Evolutionary conservation across 768 basidiomycete species (phyloP), one percentile per base, ranked within the genome.

Genomic region (Artomyces pyxidatus): DNA sequence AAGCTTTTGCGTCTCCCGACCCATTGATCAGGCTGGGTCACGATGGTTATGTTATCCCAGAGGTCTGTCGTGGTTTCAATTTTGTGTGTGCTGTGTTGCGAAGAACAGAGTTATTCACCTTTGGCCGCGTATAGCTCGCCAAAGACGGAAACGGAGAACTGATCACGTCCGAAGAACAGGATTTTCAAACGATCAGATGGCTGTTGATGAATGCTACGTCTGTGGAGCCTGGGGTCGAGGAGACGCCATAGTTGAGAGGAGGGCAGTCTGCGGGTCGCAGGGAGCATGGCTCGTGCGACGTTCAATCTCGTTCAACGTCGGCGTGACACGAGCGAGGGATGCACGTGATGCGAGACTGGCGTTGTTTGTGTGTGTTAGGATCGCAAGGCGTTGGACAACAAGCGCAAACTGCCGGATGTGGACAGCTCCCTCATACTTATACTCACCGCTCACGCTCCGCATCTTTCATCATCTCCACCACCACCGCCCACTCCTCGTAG

Each of bases 111-210:
- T 3, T 4, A 58, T 68, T 56, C 48, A 86, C 91, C 89, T 65
- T 62, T 62, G 5, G 85, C 83, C 14, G 66, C 59, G 48, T 85
- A 67, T 1, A 95, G 64, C 48, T 83, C 72, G 45, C 75, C 65
- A 42, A 96, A 73, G 3, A 90, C 80, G 6, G 69, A 65, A 59
- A 85, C 85, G 2, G 92, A 95, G 64, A 95, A 95, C 58, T 82
- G 78, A 62, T 94, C 92, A 16, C 89, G 85, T 44, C 93, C 93
- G 61, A 90, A 78, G 64, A 90, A 95, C 6, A 96, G 73, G 37
- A 96, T 76, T n/a, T 80, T 76, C 61, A 89, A 85, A 4, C 70
- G 69, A 19, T 68, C 61, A 19, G 28, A 32, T 25, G 32, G 53
- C 19, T n/a, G n/a, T n/a, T n/a, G n/a, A n/a, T n/a, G n/a, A n/a